These are phyloP conservation scores for Pholiota microspora DNA, from an alignment of 768 basidiomycete species.

Conservation along the genomic window DNA sequence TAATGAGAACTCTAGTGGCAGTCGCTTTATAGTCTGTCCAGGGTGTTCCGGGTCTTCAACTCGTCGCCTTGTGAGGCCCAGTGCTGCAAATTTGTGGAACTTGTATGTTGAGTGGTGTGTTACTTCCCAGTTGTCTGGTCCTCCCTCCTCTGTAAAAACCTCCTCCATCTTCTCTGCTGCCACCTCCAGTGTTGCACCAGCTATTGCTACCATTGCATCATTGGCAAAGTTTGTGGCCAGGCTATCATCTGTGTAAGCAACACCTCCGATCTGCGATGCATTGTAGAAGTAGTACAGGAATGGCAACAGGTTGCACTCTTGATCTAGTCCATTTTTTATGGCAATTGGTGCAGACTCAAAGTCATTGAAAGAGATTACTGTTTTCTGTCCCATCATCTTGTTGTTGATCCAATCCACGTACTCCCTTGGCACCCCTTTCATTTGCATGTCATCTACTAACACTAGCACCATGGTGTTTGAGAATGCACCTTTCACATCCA, in stretches of 20 bases:
- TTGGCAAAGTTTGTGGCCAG: constrained; percentile 9
- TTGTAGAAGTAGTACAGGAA: constrained; percentile 17
- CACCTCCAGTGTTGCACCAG: background rate
- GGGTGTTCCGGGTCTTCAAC: too few relatives aligned
- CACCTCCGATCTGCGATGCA: too few relatives aligned
- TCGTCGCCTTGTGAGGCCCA: too few relatives aligned
- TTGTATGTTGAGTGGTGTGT: constrained; percentile 4
- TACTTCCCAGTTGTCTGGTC: constrained; percentile 6
- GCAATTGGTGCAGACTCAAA: too few relatives aligned
- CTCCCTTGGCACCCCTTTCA: background rate
- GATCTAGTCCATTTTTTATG: too few relatives aligned
- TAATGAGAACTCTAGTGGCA: background rate
- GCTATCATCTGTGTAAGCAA: too few relatives aligned
- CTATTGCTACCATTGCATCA: background rate
- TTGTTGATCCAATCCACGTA: constrained; percentile 13
- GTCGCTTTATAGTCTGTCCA: background rate
- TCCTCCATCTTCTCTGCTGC: too few relatives aligned
- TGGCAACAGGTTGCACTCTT: constrained; percentile 24
- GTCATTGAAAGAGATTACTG: too few relatives aligned
- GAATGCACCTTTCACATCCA: background rate
- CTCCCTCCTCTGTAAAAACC: too few relatives aligned
- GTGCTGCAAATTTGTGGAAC: too few relatives aligned
- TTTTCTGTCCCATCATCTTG: too few relatives aligned
- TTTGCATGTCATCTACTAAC: too few relatives aligned
- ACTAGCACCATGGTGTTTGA: background rate